Evolutionary conservation across 495 filamentous ascomycete genomes (phyloP).

Genomic region (Xylaria nigripes): DNA sequence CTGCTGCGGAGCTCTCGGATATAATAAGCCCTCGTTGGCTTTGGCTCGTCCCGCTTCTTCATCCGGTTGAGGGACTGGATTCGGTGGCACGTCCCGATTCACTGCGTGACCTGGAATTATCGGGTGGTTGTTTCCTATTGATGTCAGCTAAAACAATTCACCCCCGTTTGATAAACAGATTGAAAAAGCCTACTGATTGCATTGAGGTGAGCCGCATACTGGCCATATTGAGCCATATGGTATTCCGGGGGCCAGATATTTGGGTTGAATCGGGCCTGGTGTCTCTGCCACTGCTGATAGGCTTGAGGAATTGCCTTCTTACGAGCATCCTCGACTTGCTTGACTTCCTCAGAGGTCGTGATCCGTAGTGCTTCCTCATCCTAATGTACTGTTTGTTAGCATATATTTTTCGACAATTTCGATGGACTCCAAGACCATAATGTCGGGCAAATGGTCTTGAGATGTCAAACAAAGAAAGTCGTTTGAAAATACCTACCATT

Average conservation of each 20-base stretch:
- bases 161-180: neutral
- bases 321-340: neutral
- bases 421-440: neutral
- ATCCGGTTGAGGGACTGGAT: neutral
- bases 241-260: too few species aligned
- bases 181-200: neutral
- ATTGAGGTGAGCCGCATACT: too few species aligned
- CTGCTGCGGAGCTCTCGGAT: neutral
- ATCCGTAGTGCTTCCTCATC: constrained; percentile 2
- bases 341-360: neutral
- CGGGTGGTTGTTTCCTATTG: neutral
- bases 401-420: neutral
- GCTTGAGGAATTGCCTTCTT: neutral
- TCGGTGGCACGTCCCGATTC: neutral
- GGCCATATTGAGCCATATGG: too few species aligned
- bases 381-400: neutral
- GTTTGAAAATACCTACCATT: constrained; percentile 26
- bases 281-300: neutral
- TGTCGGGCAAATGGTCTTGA: too few species aligned
- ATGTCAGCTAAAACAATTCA: neutral
- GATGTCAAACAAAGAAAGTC: too few species aligned
- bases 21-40: neutral
- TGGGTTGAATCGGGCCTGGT: neutral
- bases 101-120: neutral
- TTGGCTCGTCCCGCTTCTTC: neutral